phyloP scores from a whole-genome alignment of 768 basidiomycete species.

The Agaricus sinodeliciosus region DNA sequence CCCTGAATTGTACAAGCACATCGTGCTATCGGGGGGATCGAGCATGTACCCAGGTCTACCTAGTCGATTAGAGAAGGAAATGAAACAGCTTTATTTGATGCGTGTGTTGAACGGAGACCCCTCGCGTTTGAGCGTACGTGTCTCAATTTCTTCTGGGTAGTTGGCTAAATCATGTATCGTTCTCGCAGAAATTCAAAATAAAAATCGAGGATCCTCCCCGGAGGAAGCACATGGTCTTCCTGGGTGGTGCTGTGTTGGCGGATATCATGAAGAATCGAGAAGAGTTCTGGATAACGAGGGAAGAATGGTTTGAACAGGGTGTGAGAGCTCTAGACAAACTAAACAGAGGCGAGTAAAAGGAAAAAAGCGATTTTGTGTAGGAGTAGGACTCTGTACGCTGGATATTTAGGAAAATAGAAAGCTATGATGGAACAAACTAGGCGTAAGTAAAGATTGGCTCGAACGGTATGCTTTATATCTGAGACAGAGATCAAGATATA shows the following conservation, averaged over 20 bases:
- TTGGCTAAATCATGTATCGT: background rate
- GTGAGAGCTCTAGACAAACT: conserved; percentile 78
- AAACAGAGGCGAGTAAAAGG: conserved; percentile 51
- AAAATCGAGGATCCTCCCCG: conserved; percentile 97
- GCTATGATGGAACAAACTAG: too few species aligned
- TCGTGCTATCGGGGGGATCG: conserved; percentile 95
- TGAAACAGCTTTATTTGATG: conserved; percentile 97
- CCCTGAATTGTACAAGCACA: conserved; percentile 91
- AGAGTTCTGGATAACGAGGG: conserved; percentile 93
- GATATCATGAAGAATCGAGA: conserved; percentile 96
- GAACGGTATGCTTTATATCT: too few species aligned
- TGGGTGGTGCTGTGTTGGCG: conserved; percentile 96
- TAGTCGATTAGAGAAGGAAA: conserved; percentile 95
- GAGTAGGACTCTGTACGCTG: too few species aligned
- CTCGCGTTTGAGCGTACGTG: conserved; percentile 74
- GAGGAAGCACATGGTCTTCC: conserved; percentile 99
- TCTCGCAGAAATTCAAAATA: conserved; percentile 95
- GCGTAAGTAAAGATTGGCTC: too few species aligned
- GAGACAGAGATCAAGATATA: too few species aligned
- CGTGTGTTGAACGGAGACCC: conserved; percentile 84
- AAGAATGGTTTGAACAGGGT: conserved; percentile 95
- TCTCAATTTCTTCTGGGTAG: background rate
- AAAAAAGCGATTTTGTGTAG: too few species aligned
- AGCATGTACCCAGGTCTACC: conserved; percentile 99
- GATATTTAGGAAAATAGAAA: too few species aligned